These are phyloP conservation scores for Saccharomyces hybrid DNA, from an alignment of 1,139 yeast genomes.

Conservation along the genomic window DNA sequence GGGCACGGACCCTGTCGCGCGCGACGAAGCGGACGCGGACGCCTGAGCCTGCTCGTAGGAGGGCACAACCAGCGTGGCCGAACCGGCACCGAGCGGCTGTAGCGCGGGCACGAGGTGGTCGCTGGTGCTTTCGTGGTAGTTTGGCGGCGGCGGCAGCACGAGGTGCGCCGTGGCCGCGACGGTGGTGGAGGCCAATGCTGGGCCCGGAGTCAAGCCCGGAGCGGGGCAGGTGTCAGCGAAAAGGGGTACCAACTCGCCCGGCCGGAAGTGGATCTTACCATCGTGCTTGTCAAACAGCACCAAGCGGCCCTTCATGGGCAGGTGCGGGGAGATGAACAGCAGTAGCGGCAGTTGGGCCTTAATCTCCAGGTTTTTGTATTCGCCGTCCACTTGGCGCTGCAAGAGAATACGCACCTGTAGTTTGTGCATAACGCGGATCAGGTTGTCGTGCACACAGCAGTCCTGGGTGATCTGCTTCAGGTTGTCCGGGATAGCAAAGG, in stretches of 20 bases:
- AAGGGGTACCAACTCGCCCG: slow-evolving; percentile 26
- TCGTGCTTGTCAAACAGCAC: slow-evolving; percentile 42
- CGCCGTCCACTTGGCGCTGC: slow-evolving; percentile 10
- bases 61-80: not conserved
- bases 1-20: slow-evolving; percentile 1
- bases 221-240: slow-evolving; percentile 10
- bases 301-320: slow-evolving; percentile 45
- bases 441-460: slow-evolving; percentile 42
- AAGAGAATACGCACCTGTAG: slow-evolving; percentile 20
- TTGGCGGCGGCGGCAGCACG: slow-evolving; percentile 16
- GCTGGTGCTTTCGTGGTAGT: slow-evolving; percentile 16
- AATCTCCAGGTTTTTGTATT: slow-evolving; percentile 21
- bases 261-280: slow-evolving; percentile 44
- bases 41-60: not conserved
- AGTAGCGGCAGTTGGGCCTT: slow-evolving; percentile 54
- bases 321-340: slow-evolving; percentile 50
- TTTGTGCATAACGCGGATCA: slow-evolving; percentile 34
- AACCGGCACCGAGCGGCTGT: not conserved
- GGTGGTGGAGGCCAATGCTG: slow-evolving; percentile 1
- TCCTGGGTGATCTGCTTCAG: slow-evolving; percentile 51
- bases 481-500: slow-evolving; percentile 44
- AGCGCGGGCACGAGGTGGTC: slow-evolving; percentile 10
- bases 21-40: not conserved
- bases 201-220: slow-evolving; percentile 1
- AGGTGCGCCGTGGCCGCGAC: slow-evolving; percentile 1